Percentiles rank a stretch among this genome's conserved stretches.
phyloP scores from a whole-genome alignment of 305 asterid species.

The Rubia occidens region DNA sequence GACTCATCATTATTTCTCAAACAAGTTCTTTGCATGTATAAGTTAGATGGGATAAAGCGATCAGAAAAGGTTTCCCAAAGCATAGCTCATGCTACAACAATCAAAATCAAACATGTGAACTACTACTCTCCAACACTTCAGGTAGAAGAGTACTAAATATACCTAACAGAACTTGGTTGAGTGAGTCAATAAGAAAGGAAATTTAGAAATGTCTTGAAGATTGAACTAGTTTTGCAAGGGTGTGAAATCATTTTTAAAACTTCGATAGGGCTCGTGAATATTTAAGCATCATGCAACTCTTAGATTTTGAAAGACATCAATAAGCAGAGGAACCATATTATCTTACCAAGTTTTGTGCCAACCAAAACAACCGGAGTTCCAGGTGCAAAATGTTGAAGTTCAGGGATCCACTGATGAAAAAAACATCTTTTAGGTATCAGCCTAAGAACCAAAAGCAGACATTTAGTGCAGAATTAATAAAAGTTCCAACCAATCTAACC shows the following conservation, averaged over 20 bases:
- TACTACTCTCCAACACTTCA: neutral
- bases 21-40: neutral
- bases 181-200: neutral
- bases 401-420: constrained; percentile 90
- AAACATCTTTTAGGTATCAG: constrained; percentile 19
- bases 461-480: constrained; percentile 8
- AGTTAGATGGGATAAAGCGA: neutral
- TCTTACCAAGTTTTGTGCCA: constrained; percentile 86
- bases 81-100: neutral
- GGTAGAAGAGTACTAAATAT: neutral
- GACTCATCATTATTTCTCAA: neutral
- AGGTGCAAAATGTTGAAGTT: constrained; percentile 92
- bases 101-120: neutral
- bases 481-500: constrained; percentile 34
- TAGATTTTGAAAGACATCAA: neutral
- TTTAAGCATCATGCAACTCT: neutral
- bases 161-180: neutral
- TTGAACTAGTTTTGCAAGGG: no score
- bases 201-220: neutral
- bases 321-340: neutral
- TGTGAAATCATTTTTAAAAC: constrained; percentile 5
- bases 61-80: neutral
- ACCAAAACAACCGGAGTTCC: constrained; percentile 81
- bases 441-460: constrained; percentile 9
- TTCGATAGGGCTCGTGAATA: neutral